Evolutionary conservation across 768 basidiomycete species (phyloP).

Genomic region (Lepiota venenata): DNA sequence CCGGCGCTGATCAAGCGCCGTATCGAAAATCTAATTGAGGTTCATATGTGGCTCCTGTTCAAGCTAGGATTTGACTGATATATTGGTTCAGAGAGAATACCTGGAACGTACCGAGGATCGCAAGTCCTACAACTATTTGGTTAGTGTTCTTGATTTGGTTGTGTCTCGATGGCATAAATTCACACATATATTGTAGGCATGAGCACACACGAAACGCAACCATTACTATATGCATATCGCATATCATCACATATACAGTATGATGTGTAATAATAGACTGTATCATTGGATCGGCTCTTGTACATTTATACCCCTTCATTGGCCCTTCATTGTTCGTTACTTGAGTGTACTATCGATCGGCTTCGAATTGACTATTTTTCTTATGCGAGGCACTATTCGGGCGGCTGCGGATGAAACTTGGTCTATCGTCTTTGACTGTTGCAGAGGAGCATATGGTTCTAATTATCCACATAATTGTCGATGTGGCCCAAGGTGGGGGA

Average conservation of each 20-base stretch:
- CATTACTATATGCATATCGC: not conserved
- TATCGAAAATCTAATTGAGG: conserved; percentile 92
- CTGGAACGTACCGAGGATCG: conserved; percentile 86
- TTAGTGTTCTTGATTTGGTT: conserved; percentile 19
- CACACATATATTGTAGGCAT: conserved; percentile 11
- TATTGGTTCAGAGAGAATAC: conserved; percentile 77
- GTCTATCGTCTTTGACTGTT: too few species aligned
- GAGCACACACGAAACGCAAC: not conserved
- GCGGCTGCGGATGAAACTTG: too few species aligned
- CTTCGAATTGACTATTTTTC: too few species aligned
- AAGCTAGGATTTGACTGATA: not conserved
- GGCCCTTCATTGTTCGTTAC: not conserved
- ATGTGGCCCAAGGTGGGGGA: too few species aligned
- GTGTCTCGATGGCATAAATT: not conserved
- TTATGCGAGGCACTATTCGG: too few species aligned
- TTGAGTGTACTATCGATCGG: not conserved
- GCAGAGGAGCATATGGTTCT: too few species aligned
- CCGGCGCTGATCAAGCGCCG: conserved; percentile 88
- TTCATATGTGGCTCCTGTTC: conserved; percentile 28
- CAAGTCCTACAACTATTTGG: conserved; percentile 84
- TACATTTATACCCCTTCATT: too few species aligned
- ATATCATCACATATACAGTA: not conserved
- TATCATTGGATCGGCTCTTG: not conserved
- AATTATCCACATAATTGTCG: too few species aligned
- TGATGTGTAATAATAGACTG: conserved; percentile 5